Evolutionary conservation across 2,329 filamentous ascomycete genomes (phyloP), one percentile per base, ranked within the genome.

Genomic region (Cladosporium cucumerinum): DNA sequence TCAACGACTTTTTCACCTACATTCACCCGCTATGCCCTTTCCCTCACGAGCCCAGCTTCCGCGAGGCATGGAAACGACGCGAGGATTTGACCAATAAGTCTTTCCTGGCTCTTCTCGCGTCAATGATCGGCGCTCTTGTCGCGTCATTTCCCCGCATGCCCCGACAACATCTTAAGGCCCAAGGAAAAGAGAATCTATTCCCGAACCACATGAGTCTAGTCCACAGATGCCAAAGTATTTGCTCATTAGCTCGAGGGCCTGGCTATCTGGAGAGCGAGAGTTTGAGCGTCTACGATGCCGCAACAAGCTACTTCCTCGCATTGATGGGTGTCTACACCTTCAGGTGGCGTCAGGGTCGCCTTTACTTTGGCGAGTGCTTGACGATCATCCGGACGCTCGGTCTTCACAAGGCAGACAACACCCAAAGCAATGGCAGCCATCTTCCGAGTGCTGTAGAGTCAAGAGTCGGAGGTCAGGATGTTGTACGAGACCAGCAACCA

Each of bases 1-100:
- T 93, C 65, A 89, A 93, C 74, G 90, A 93, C 78, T 93, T 91
- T 82, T 93, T 93, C 78, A 92, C 88, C 21, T 92, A 92, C 74
- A 89, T 93, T 61, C 89, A 93, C 70, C 90, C 90, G 1, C 82
- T 93, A 10, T 86, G 86, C 65, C 90, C 90, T 0, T 93, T 93
- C 65, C 90, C 90, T 0, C 90, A 93, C 75, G 89, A 93, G 73
- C 89, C 89, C 0, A 90, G 89, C 4, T 93, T 93, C 74, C 85
- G 89, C 25, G 84, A 87, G 67, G 87, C 87, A 1, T 90, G 92
- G 75, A 82, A 82, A 8, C 83, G 84, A 63, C 83, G 90, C 36
- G 86, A 90, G 72, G 89, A 92, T 73, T 82, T 87, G 61, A 84
- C 82, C 7, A 87, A 86, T 68, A 85, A 86, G 11, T 83, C 85